Evolutionary conservation across 176 grass and related monocot species (phyloP), one percentile per base, ranked within the genome.

Genomic region (Triticum dicoccoides): DNA sequence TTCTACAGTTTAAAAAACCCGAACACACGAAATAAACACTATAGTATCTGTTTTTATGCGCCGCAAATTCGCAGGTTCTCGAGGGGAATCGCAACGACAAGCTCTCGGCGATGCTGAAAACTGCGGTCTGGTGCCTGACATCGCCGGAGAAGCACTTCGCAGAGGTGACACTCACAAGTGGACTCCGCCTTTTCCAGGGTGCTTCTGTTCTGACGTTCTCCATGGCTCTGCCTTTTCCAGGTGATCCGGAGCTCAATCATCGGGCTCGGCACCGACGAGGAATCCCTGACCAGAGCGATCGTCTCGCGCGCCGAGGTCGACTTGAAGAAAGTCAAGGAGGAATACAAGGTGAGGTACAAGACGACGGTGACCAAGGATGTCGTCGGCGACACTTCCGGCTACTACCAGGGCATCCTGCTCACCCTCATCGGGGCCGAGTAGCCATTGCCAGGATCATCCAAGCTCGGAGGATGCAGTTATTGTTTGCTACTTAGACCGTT

Each of bases 81-180:
- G 88, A 83, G 11, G 83, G 52, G 41, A 54, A 25, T 18, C 58
- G 81, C 59, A 20, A 56, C 65, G 90, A 86, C 32, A 83, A 87
- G 24, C 89, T 92, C 34, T 71, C 91, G 0, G 84, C 76, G 6
- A 42, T 91, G 90, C 87, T 96, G 72, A 96, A 91, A 81, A 82
- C 84, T 21, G 97, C 88, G 11, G 73, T 96, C 9, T 84, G 84
- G 90, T 98, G 97, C 88, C n/a, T 96, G 61, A 83, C 78, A 12
- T 89, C 90, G 27, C 97, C 97, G 11, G 94, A 96, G 80, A 98
- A 91, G 77, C 94, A 96, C 54, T 98, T 94, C 34, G 85, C 97
- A 3, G 90, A 98, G 93, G 94, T 96, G 83, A 41, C 8, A 49
- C 21, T 14, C 21, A 1, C 1, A 44, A 6, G 17, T 2, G 5